Evolutionary conservation across 345 rosid genomes (phyloP).

Genomic region (Camelina laxa): DNA sequence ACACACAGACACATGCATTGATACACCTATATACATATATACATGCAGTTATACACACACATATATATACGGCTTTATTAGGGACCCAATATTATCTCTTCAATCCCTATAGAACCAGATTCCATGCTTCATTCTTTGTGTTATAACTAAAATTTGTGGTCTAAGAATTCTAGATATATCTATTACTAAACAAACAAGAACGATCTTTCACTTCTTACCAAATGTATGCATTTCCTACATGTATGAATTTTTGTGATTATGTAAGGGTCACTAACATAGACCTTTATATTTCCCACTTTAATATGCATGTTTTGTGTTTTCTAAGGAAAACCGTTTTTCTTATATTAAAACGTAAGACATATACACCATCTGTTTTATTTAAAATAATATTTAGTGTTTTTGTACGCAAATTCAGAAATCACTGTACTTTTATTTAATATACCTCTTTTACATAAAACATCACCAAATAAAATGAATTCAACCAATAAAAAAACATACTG

Average conservation of each 20-base stretch:
- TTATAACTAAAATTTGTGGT: conserved; percentile 16
- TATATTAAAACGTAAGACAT: background rate
- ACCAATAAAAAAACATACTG: no score
- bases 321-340: background rate
- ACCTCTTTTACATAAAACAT: no score
- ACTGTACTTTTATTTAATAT: no score
- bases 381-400: no score
- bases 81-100: conserved; percentile 28
- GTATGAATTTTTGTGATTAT: background rate
- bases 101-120: conserved; percentile 1
- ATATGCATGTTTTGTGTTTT: background rate
- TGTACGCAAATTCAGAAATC: no score
- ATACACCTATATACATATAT: background rate
- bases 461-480: no score
- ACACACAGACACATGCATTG: conserved; percentile 22
- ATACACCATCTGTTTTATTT: background rate
- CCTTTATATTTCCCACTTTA: background rate
- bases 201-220: conserved; percentile 20
- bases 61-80: background rate
- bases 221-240: background rate
- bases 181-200: conserved; percentile 11
- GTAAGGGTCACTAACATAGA: background rate
- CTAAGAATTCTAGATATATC: background rate
- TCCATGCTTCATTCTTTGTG: conserved; percentile 4
- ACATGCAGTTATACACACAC: conserved; percentile 13